Conservation (phyloP, 2,329 filamentous ascomycete species). For the Aureobasidium mangrovei region DNA sequence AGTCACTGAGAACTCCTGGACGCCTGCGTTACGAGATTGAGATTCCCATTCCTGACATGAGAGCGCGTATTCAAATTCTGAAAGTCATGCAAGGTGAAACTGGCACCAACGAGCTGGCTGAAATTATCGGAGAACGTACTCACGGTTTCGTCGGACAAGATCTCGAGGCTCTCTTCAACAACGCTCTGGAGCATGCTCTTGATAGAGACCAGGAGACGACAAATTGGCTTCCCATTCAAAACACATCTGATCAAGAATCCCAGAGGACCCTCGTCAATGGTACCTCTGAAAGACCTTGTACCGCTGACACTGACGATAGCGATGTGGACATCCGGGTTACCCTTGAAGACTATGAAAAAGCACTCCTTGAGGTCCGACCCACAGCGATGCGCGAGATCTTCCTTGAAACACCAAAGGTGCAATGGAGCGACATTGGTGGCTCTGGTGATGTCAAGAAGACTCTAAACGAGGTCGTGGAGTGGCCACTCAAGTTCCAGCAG, state of each 20-base stretch:
- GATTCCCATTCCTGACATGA: conserved; percentile 65
- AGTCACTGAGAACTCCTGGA: conserved; percentile 54
- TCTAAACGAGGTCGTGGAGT: conserved; percentile 49
- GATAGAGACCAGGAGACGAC: conserved; percentile 22
- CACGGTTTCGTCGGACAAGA: conserved; percentile 83
- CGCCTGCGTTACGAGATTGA: conserved; percentile 61
- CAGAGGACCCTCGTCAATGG: background rate
- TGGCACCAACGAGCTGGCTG: conserved; percentile 43
- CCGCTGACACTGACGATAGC: background rate
- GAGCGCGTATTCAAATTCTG: conserved; percentile 65
- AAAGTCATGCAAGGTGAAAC: conserved; percentile 47
- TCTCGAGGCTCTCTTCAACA: conserved; percentile 54
- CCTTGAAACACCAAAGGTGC: conserved; percentile 75
- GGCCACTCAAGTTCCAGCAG: conserved; percentile 48
- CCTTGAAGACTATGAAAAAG: conserved; percentile 51
- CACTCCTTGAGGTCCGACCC: conserved; percentile 62
- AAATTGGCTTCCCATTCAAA: background rate
- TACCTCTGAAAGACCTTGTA: background rate
- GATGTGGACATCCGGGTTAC: conserved; percentile 15
- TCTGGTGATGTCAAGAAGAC: conserved; percentile 63
- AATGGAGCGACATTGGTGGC: conserved; percentile 82
- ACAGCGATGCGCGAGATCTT: conserved; percentile 86
- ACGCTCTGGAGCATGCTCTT: conserved; percentile 38
- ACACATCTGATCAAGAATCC: background rate
- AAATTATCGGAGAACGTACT: conserved; percentile 60